phyloP scores from a whole-genome alignment of 352 stramenopile genomes.

The Phytopythium delawarense region DNA sequence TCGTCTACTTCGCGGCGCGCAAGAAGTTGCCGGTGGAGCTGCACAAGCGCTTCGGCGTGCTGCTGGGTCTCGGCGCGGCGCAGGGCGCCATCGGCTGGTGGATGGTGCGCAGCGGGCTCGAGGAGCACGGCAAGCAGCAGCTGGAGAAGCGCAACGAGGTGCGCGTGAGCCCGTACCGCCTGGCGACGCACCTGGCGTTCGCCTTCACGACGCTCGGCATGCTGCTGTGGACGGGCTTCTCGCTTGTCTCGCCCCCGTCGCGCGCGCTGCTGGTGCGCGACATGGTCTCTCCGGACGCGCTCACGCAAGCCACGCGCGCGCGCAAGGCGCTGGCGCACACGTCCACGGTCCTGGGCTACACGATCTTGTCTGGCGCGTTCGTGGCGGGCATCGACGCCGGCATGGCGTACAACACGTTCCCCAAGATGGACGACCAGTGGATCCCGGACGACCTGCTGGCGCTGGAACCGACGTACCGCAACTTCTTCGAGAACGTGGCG shows the following conservation, averaged over 20 bases:
- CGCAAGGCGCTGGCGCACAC: conserved; percentile 61
- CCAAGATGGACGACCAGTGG: conserved; percentile 94
- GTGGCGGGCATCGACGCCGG: conserved; percentile 98
- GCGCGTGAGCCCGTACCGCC: conserved; percentile 95
- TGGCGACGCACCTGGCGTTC: conserved; percentile 96
- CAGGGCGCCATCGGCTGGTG: conserved; percentile 95
- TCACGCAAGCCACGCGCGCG: conserved; percentile 58
- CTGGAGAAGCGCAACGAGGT: conserved; percentile 91
- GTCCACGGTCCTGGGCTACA: conserved; percentile 70
- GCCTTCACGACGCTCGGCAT: conserved; percentile 96
- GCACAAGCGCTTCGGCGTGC: conserved; percentile 55
- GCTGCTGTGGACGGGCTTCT: conserved; percentile 94
- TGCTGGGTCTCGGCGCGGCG: conserved; percentile 62
- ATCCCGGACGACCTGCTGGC: conserved; percentile 94
- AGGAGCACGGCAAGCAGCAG: conserved; percentile 88
- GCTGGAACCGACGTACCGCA: conserved; percentile 88
- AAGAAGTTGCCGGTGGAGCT: conserved; percentile 76
- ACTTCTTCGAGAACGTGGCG: conserved; percentile 98
- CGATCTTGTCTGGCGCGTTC: conserved; percentile 90
- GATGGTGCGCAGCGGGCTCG: conserved; percentile 99
- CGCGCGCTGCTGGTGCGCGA: conserved; percentile 53
- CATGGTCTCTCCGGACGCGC: conserved; percentile 76
- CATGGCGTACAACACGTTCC: conserved; percentile 98
- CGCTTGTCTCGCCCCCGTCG: conserved; percentile 79
- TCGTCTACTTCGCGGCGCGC: conserved; percentile 91